A percentile compares a stretch with the other conserved stretches of the same genome.
phyloP scores from a whole-genome alignment of 768 basidiomycete genomes.

The Xerocomellus chrysenteron region DNA sequence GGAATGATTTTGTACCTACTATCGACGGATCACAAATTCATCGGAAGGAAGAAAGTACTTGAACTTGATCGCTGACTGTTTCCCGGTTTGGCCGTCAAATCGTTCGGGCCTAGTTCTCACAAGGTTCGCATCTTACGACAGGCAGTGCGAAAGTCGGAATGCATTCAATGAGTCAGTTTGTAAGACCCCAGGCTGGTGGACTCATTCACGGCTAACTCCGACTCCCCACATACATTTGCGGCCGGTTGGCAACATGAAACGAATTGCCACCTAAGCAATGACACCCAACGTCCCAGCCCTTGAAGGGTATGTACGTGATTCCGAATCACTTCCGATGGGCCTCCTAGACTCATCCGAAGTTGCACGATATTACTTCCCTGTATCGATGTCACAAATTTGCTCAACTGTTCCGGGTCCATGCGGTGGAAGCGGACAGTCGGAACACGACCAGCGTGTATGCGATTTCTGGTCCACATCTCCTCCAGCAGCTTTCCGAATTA shows the following conservation, averaged over 20 bases:
- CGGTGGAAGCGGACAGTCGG: neutral
- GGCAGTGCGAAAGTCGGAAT: neutral
- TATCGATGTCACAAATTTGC: neutral
- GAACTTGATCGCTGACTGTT: neutral
- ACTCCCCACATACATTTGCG: neutral
- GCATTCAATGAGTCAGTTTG: too few relatives aligned
- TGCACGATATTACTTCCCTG: neutral
- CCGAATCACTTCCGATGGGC: neutral
- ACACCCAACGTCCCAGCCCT: neutral
- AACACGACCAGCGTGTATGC: neutral
- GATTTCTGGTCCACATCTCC: neutral
- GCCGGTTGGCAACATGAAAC: neutral
- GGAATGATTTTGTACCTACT: neutral
- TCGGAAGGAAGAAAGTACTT: neutral
- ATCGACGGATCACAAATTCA: neutral
- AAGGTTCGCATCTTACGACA: slow-evolving; percentile 5
- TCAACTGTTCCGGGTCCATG: neutral
- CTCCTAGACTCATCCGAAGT: neutral
- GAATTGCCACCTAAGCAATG: neutral
- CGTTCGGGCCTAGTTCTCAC: neutral
- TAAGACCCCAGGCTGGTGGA: too few relatives aligned
- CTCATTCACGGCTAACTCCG: neutral
- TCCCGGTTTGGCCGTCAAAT: neutral
- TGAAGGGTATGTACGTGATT: neutral
- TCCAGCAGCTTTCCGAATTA: neutral